These are phyloP conservation scores for Lophiostoma macrostomum DNA, from an alignment of 495 filamentous ascomycete species.

Conservation along the genomic window DNA sequence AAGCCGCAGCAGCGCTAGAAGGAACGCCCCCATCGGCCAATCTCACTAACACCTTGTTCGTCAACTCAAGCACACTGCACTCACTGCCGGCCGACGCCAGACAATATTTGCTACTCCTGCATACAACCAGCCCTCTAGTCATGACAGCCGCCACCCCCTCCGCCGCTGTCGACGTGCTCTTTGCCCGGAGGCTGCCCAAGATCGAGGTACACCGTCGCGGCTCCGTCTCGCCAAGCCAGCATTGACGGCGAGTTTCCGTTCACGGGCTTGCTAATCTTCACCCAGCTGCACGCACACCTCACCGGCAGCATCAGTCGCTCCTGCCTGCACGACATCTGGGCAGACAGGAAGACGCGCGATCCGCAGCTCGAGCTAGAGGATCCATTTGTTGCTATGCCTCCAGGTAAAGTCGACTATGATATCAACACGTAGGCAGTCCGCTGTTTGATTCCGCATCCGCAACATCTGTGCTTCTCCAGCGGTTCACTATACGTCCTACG, in stretches of 20 bases:
- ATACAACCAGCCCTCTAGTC: neutral
- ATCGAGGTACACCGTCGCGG: conserved; percentile 32
- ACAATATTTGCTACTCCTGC: neutral
- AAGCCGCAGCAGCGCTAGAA: neutral
- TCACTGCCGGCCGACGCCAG: neutral
- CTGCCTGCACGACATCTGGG: conserved; percentile 75
- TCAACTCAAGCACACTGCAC: neutral
- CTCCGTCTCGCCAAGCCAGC: conserved; percentile 14
- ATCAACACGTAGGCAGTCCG: conserved; percentile 57
- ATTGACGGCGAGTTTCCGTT: conserved; percentile 7
- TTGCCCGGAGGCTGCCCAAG: conserved; percentile 37
- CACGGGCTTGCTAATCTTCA: conserved; percentile 16
- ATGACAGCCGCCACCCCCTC: neutral
- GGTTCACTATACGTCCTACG: neutral
- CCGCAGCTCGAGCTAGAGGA: conserved; percentile 57
- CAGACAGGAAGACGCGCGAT: conserved; percentile 50
- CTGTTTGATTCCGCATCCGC: conserved; percentile 1
- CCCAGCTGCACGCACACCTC: conserved; percentile 80
- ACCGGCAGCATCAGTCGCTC: conserved; percentile 74
- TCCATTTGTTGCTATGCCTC: conserved; percentile 65
- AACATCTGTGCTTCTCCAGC: conserved; percentile 2
- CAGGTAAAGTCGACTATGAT: conserved; percentile 65
- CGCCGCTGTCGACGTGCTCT: conserved; percentile 16
- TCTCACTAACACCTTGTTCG: neutral
- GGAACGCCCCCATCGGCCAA: neutral